Conservation (phyloP, 2,329 filamentous ascomycete species). For the Trichoderma polysporum region DNA sequence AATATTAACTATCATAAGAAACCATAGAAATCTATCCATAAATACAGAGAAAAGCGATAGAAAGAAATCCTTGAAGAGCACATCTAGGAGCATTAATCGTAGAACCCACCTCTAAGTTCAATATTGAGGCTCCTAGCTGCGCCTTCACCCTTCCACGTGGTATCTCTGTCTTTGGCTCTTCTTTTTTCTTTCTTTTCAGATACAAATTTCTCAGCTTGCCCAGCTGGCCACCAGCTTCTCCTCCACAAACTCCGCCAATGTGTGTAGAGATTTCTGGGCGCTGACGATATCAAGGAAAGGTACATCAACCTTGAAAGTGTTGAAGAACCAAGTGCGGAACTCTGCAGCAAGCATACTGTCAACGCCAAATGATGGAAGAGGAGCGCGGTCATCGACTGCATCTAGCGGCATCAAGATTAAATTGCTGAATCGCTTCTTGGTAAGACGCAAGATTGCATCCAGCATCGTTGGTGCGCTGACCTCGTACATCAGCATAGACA, state of each 20-base stretch:
- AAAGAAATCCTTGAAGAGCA: not conserved
- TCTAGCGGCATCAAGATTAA: slow-evolving; percentile 30
- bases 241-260: slow-evolving; percentile 4
- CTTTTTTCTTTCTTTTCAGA: not conserved
- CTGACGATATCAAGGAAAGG: slow-evolving; percentile 18
- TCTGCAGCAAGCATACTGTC: slow-evolving; percentile 44
- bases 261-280: slow-evolving; percentile 19
- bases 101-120: slow-evolving; percentile 9
- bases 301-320: slow-evolving; percentile 35
- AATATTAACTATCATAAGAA: not conserved
- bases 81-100: not conserved
- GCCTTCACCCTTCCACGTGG: not conserved
- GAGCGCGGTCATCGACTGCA: slow-evolving; percentile 28
- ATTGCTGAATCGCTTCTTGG: slow-evolving; percentile 23
- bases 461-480: slow-evolving; percentile 11
- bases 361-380: slow-evolving; percentile 37
- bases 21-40: not conserved
- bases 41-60: not conserved
- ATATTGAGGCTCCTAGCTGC: not conserved
- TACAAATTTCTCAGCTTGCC: not conserved
- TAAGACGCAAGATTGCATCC: slow-evolving; percentile 17
- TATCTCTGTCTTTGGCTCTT: not conserved
- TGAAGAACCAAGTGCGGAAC: slow-evolving; percentile 39
- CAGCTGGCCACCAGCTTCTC: slow-evolving; percentile 3
- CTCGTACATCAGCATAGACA: slow-evolving; percentile 3